Evolutionary conservation across 1,139 yeast genomes (phyloP).

Genomic region (Debaryomyces robertsiae): DNA sequence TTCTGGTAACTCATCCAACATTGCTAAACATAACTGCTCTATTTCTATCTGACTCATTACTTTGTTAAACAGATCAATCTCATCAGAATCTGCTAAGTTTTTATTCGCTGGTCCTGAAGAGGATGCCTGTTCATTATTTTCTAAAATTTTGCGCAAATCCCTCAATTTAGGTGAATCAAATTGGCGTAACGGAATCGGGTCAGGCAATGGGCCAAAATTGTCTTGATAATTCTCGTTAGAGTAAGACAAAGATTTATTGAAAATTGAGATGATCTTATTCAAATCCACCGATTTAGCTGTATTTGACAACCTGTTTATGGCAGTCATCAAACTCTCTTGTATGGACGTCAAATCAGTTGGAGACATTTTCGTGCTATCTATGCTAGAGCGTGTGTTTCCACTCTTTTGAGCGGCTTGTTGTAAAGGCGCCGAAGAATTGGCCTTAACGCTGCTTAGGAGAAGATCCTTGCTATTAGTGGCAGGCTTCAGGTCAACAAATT

Average conservation of each 20-base stretch:
- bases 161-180: slow-evolving; percentile 85
- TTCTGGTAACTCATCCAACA: slow-evolving; percentile 90
- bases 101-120: slow-evolving; percentile 9
- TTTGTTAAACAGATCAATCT: slow-evolving; percentile 14
- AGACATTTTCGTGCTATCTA: slow-evolving; percentile 15
- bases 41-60: slow-evolving; percentile 53
- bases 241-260: slow-evolving; percentile 34
- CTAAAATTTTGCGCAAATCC: slow-evolving; percentile 59
- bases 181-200: slow-evolving; percentile 60
- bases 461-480: not conserved
- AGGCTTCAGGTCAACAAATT: slow-evolving; percentile 38
- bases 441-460: not conserved
- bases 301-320: slow-evolving; percentile 24
- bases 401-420: slow-evolving; percentile 1
- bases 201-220: slow-evolving; percentile 73
- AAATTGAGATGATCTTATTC: slow-evolving; percentile 34
- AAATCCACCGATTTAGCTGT: slow-evolving; percentile 26
- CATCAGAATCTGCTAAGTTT: slow-evolving; percentile 14
- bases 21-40: slow-evolving; percentile 80
- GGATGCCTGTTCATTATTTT: slow-evolving; percentile 36
- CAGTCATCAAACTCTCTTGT: slow-evolving; percentile 25
- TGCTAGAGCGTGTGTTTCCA: slow-evolving; percentile 6
- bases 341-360: slow-evolving; percentile 33
- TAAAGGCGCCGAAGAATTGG: slow-evolving; percentile 1
- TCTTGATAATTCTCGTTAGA: slow-evolving; percentile 40